Evolutionary conservation across 768 basidiomycete genomes (phyloP).

Genomic region (Termitomyces sp.): DNA sequence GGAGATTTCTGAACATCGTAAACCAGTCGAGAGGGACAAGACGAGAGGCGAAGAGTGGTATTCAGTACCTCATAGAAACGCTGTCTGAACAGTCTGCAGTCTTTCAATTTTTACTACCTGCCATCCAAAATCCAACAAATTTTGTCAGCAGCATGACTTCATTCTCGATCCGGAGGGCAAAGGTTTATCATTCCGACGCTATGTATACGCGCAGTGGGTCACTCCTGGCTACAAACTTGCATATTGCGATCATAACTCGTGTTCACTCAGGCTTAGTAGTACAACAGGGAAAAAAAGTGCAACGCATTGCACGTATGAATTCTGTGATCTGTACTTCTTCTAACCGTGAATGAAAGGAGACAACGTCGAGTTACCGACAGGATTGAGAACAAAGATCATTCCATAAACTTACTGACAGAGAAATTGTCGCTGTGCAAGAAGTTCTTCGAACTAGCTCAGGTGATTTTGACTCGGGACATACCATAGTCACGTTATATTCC

Average conservation of each 20-base stretch:
- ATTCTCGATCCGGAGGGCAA: no score
- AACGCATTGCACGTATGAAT: not conserved
- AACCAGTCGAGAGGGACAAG: not conserved
- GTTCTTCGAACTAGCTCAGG: no score
- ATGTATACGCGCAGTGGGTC: not conserved
- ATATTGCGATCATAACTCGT: not conserved
- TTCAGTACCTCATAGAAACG: not conserved
- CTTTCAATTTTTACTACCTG: no score
- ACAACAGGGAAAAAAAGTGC: not conserved
- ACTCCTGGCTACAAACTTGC: no score
- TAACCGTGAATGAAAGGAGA: no score
- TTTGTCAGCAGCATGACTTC: no score
- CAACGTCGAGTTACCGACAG: no score
- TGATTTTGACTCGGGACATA: no score
- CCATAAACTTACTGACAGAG: no score
- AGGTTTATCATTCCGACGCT: not conserved
- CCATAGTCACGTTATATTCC: no score
- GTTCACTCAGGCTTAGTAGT: not conserved
- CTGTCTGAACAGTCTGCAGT: not conserved
- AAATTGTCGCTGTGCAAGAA: no score
- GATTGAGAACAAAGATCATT: no score
- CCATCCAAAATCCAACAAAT: not conserved
- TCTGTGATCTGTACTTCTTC: not conserved
- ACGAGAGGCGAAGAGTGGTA: not conserved
- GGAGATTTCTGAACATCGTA: not conserved